Evolutionary conservation across 2,329 filamentous ascomycete species (phyloP).

Genomic region (Stachybotrys elegans): DNA sequence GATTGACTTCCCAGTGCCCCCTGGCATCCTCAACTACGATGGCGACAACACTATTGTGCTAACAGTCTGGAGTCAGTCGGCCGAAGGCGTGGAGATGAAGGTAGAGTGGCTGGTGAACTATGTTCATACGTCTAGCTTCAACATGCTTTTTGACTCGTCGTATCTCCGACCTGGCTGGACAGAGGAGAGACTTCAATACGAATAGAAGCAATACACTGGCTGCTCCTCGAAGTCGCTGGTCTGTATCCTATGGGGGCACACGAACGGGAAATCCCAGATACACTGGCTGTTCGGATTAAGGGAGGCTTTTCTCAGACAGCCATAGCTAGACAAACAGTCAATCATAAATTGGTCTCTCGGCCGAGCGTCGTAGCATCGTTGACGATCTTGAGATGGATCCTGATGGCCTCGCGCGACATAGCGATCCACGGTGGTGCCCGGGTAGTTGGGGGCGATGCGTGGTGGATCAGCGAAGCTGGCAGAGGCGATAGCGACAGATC

Average conservation of each 20-base stretch:
- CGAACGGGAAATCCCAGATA: too few species aligned
- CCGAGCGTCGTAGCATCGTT: too few species aligned
- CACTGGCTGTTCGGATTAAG: too few species aligned
- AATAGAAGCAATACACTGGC: slow-evolving; percentile 3
- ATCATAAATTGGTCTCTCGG: too few species aligned
- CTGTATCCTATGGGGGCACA: too few species aligned
- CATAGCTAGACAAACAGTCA: too few species aligned
- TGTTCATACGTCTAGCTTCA: slow-evolving; percentile 46
- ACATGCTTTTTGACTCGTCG: slow-evolving; percentile 40
- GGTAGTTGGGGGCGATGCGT: slow-evolving; percentile 23
- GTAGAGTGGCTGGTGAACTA: slow-evolving; percentile 50
- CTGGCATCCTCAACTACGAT: slow-evolving; percentile 51
- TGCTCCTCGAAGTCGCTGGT: too few species aligned
- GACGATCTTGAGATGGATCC: slow-evolving; percentile 17
- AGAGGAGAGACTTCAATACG: slow-evolving; percentile 30
- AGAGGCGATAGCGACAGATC: slow-evolving; percentile 17
- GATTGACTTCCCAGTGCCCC: slow-evolving; percentile 53
- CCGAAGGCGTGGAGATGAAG: slow-evolving; percentile 42
- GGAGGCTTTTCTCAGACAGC: too few species aligned
- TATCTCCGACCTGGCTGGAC: slow-evolving; percentile 49
- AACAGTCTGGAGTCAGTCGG: slow-evolving; percentile 55
- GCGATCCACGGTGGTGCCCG: slow-evolving; percentile 21
- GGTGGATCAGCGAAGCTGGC: slow-evolving; percentile 13
- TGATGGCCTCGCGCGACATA: slow-evolving; percentile 21
- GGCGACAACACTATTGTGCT: slow-evolving; percentile 54